Conservation (phyloP, 176 grass and related monocot genomes). For the Raddia distichophylla region DNA sequence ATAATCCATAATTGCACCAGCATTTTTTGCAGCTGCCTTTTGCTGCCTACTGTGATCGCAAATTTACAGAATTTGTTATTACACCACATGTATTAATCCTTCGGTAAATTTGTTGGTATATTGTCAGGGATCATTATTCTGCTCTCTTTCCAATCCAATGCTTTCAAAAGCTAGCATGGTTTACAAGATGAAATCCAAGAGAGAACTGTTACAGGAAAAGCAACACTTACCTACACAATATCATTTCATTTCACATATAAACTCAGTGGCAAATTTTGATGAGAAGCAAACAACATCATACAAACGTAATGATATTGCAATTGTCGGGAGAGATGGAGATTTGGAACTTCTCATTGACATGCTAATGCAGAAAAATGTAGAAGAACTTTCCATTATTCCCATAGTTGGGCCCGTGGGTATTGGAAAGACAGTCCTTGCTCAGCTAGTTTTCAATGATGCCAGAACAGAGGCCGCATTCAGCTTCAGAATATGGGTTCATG, state of each 20-base stretch:
- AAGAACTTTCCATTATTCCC: constrained; percentile 45
- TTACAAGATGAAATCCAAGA: constrained; percentile 60
- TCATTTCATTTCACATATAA: constrained; percentile 48
- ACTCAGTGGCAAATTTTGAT: constrained; percentile 34
- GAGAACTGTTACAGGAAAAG: constrained; percentile 42
- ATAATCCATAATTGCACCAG: constrained; percentile 8
- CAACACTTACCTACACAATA: constrained; percentile 44
- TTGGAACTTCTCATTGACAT: constrained; percentile 30
- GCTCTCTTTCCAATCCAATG: constrained; percentile 48
- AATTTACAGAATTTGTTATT: neutral
- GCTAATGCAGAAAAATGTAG: constrained; percentile 16
- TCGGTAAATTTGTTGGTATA: constrained; percentile 11
- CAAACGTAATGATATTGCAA: constrained; percentile 33
- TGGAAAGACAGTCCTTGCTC: constrained; percentile 59
- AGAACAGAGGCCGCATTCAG: constrained; percentile 37
- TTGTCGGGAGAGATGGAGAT: constrained; percentile 44
- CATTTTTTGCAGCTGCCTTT: constrained; percentile 3
- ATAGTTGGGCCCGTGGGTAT: constrained; percentile 55
- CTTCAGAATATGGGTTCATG: constrained; percentile 57
- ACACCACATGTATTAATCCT: neutral
- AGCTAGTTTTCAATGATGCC: constrained; percentile 50
- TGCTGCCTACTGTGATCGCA: neutral
- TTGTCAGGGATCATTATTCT: constrained; percentile 53
- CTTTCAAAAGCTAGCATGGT: constrained; percentile 47
- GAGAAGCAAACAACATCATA: constrained; percentile 55